These are phyloP conservation scores for Clarireedia homoeocarpa DNA, from an alignment of 2,329 filamentous ascomycete genomes.

Conservation along the genomic window DNA sequence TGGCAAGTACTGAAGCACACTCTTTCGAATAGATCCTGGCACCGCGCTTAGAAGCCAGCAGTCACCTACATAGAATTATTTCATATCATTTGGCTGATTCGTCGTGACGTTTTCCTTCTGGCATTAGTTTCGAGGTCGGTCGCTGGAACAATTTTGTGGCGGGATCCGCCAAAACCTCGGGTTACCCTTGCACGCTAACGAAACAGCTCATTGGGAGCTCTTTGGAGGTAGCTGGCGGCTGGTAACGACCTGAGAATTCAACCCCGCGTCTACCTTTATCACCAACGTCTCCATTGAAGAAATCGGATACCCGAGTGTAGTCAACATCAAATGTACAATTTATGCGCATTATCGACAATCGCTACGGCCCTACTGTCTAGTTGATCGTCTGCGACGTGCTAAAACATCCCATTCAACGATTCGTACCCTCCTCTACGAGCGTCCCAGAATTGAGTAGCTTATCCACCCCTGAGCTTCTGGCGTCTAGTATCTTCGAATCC, in stretches of 20 bases:
- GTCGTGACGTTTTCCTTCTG: too few relatives aligned
- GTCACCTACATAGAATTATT: too few relatives aligned
- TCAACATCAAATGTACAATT: constrained; percentile 7
- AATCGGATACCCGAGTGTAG: not conserved
- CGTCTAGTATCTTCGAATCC: not conserved
- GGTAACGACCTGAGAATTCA: not conserved
- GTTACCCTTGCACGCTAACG: too few relatives aligned
- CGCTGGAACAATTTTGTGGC: too few relatives aligned
- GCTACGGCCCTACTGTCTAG: constrained; percentile 6
- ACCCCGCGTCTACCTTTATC: constrained; percentile 4
- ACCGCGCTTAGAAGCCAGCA: too few relatives aligned
- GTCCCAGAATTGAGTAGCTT: not conserved
- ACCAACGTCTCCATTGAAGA: not conserved
- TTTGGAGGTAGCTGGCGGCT: not conserved
- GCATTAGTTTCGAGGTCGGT: too few relatives aligned
- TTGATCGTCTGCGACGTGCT: not conserved
- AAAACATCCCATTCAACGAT: not conserved
- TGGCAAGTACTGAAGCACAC: too few relatives aligned
- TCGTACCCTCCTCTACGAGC: not conserved
- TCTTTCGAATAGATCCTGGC: too few relatives aligned
- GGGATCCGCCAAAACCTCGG: too few relatives aligned
- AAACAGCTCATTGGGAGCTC: not conserved
- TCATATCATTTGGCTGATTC: too few relatives aligned
- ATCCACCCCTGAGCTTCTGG: constrained; percentile 3
- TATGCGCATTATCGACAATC: constrained; percentile 1